Evolutionary conservation across 2,329 filamentous ascomycete species (phyloP), one percentile per base, ranked within the genome.

Genomic region (Venturia aucupariae): DNA sequence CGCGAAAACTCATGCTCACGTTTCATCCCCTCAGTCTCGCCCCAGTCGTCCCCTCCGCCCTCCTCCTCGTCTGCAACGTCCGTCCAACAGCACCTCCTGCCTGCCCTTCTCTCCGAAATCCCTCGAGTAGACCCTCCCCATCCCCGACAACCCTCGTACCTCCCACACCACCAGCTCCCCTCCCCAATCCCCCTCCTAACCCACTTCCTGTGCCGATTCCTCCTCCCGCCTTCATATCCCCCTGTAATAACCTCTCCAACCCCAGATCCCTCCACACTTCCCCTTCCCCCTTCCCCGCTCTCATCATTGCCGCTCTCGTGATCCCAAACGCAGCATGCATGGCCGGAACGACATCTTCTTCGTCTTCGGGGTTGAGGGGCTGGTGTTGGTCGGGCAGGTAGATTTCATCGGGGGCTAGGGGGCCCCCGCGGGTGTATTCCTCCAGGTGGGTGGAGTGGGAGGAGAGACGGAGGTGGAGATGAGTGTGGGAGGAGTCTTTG

Each of bases 261-360:
- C 89, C 88, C 7, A 93, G 77, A 72, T 94, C 90, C 72, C 87
- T 88, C 90, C 90, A 95, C 8, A 86, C 86, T 6, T 57, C 51
- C 22, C 62, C 46, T 5, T 22, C 22, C 22, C 22, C 24, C 1
- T 88, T 82, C 76, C 92, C 89, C 70, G 82, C 83, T 69, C 80
- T 81, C 68, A 83, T 83, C 76, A 91, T 88, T 19, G 89, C 92
- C 11, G 90, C 90, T 69, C 89, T 84, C 74, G 90, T 86, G 70
- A 95, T 94, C 46, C 90, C 90, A 73, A 94, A 94, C 0, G 90
- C 90, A 15, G 90, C 90, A 72, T 94, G 90, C 77, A 94, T 90
- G 75, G 94, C 90, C 0, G 90, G 90, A 4, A 94, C 90, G 4
- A 94, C 88, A 71, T 94, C 90, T 72, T 94, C 90, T 76, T 94